Conservation (phyloP, 306 rosid species). For the Ormosia emarginata region DNA sequence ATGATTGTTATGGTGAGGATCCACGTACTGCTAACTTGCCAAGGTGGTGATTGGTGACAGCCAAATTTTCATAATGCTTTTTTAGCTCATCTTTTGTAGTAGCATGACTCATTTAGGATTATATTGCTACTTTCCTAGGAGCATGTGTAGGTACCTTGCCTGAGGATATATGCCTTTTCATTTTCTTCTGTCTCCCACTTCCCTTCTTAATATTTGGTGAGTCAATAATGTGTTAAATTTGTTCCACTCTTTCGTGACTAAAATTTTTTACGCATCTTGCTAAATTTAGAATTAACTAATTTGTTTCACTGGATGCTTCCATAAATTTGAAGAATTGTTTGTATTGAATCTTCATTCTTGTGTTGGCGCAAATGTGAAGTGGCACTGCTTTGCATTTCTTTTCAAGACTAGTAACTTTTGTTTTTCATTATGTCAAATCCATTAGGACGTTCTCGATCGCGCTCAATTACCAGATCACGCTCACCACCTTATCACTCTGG, state of each 20-base stretch:
- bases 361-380: neutral
- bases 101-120: neutral
- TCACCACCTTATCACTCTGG: conserved; percentile 76
- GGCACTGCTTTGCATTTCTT: neutral
- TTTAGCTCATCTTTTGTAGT: neutral
- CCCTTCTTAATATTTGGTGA: neutral
- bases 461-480: conserved; percentile 74
- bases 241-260: neutral
- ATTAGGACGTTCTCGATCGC: conserved; percentile 83
- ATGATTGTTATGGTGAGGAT: neutral
- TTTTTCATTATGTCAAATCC: conserved; percentile 9
- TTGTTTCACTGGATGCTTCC: neutral
- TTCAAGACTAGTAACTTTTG: neutral
- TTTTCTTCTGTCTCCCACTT: neutral
- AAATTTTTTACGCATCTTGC: neutral
- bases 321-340: neutral
- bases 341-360: neutral
- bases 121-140: neutral
- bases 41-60: neutral
- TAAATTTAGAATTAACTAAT: neutral
- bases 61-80: neutral
- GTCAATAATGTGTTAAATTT: neutral
- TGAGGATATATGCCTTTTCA: neutral
- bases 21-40: neutral
- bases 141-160: neutral